Base-by-base conservation (phyloP, 1,139 yeast species). In the Geotrichum bryndzae region DNA sequence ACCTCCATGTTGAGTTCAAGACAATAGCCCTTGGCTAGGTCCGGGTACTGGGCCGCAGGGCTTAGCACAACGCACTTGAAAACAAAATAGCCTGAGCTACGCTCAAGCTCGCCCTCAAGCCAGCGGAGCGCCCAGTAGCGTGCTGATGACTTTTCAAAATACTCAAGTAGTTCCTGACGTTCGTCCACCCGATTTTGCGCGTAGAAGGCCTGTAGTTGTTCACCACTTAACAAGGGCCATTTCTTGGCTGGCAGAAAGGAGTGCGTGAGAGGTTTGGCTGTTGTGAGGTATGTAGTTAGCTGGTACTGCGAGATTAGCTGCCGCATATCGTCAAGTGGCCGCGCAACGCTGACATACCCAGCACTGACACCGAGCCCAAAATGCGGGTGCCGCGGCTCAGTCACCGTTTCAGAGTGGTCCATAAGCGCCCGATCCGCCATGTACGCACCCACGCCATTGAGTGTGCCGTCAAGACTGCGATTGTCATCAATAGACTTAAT, bases 1-100 rank as follows among this genome's bases (percentile, higher is more conserved):
- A 71, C 73, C 18, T 60, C 65, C 53, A 66, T 54, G 10, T 66
- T 69, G 23, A 71, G 66, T 48, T 71, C 74, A 15, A 69, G 64
- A 58, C 74, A 71, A 56, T 64, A 71, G 2, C 71, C 74, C 38
- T 58, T 57, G 0, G 71, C 71, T 25, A 68, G 50, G 25, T 66
- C 64, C 8, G 73, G 71, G 57, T 62, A 66, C 51, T 56, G 53
- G 4, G 70, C 65, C n/a, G 61, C 58, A n/a, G 63, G 65, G 15
- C 56, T 51, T 3, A 65, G 51, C 1, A 71, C 64, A 0, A 67
- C 65, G 58, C 73, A 70, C 51, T 71, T 65, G 64, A 70, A 71
- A 10, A 70, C 61, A 53, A 63, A 61, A 56, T 66, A 63, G 48
- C 65, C 64, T 46, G 62, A 33, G 31, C 66, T 60, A 4, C 59